phyloP scores from a whole-genome alignment of 2,329 filamentous ascomycete species.

The Ophiocordyceps robertsii region DNA sequence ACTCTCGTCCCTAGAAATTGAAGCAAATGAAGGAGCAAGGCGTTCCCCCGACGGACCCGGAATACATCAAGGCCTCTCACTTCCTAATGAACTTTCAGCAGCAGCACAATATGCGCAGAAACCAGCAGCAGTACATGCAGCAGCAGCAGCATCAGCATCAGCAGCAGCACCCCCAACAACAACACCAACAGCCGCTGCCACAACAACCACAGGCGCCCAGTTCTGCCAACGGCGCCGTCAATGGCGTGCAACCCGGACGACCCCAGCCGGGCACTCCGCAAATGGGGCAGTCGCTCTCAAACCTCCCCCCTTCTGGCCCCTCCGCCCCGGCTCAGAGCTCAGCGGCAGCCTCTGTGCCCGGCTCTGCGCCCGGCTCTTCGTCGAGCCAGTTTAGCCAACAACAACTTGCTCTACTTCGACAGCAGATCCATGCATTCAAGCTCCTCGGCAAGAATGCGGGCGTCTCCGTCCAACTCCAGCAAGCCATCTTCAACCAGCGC shows the following conservation, averaged over 20 bases:
- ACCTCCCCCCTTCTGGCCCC: conserved; percentile 21
- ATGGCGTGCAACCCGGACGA: conserved; percentile 31
- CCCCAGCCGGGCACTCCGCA: conserved; percentile 23
- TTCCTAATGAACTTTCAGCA: conserved; percentile 62
- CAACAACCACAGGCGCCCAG: conserved; percentile 38
- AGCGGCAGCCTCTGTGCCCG: conserved; percentile 16
- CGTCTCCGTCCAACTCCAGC: conserved; percentile 65
- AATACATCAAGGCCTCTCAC: conserved; percentile 70
- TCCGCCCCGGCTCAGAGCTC: conserved; percentile 21
- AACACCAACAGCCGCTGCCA: conserved; percentile 32
- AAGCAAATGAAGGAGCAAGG: conserved; percentile 80
- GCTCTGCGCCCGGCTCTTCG: conserved; percentile 15
- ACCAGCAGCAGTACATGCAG: conserved; percentile 28
- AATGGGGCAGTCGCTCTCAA: conserved; percentile 16
- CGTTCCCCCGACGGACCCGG: conserved; percentile 69
- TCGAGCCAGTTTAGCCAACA: conserved; percentile 58
- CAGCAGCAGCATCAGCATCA: conserved; percentile 19
- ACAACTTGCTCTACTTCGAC: conserved; percentile 64
- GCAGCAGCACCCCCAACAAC: conserved; percentile 19
- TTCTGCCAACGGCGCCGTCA: conserved; percentile 38
- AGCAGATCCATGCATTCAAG: conserved; percentile 88
- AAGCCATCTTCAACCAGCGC: conserved; percentile 66
- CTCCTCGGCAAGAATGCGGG: conserved; percentile 76
- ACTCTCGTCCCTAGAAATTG: conserved; percentile 50
- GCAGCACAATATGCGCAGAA: conserved; percentile 42